Evolutionary conservation across 495 filamentous ascomycete species (phyloP), one percentile per base, ranked within the genome.

Genomic region (Penicillium mononematosum): DNA sequence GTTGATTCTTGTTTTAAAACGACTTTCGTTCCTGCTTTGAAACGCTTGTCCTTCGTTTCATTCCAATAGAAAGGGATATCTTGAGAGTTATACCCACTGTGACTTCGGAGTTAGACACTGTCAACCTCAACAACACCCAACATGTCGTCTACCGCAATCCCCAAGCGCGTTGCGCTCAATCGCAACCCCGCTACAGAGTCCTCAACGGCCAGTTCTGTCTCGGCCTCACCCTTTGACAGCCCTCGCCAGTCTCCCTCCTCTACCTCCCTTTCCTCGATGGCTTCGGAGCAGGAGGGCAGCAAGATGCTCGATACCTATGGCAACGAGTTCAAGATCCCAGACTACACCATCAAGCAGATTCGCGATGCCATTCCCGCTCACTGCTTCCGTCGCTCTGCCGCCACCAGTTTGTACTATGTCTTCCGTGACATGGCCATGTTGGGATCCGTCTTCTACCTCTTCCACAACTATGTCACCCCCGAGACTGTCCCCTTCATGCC

Each of bases 201-300:
- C 29, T 87, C 88, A 3, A 73, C 80, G 4, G 77, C 83, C 39
- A 88, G 79, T 67, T 85, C 84, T 4, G 81, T 82, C 44, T 75
- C 83, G 36, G 81, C 77, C 38, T 91, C 89, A 11, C 88, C 88
- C 6, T 68, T 79, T 42, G 83, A 86, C 63, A 88, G 85, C 51
- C 91, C 91, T 50, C 79, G 81, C 34, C 84, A 83, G 38, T 95
- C 91, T 11, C 83, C 90, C 19, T 96, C 92, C 9, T 88, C 88
- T 20, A 95, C 94, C 5, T 96, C 93, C 3, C 82, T 96, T 49
- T 96, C 93, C 29, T 97, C 93, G 43, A 79, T 96, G 75, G 85
- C 83, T 45, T 94, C 91, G 14, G 76, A 76, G 3, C 59, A 60
- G 45, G 75, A 77, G 57, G 62, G 46, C 41, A 60, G 76, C 72